These are phyloP conservation scores for Dothiorella sarmentorum DNA, from an alignment of 2,329 filamentous ascomycete genomes.

Conservation along the genomic window DNA sequence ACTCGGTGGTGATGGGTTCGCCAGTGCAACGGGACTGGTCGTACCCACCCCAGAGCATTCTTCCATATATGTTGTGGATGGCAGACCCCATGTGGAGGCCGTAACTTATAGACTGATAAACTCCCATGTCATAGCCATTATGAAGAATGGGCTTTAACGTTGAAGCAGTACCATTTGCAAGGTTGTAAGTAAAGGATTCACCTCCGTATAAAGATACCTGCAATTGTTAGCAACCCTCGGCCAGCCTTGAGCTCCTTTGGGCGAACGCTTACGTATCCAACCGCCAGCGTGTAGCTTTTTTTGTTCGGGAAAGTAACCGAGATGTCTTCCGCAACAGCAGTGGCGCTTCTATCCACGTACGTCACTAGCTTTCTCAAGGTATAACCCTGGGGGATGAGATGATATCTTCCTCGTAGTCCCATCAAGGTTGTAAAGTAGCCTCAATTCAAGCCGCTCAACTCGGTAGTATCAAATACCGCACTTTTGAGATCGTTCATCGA, in stretches of 20 bases:
- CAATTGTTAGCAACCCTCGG: too few relatives aligned
- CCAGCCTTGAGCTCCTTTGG: too few relatives aligned
- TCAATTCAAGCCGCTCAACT: too few relatives aligned
- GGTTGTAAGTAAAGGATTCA: neutral
- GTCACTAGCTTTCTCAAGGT: too few relatives aligned
- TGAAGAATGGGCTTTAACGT: neutral
- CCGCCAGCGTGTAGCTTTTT: neutral
- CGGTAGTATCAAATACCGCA: too few relatives aligned
- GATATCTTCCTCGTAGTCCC: too few relatives aligned
- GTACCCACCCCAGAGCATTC: constrained; percentile 35
- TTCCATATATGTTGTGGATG: constrained; percentile 26
- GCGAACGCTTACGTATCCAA: neutral
- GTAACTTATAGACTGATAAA: constrained; percentile 29
- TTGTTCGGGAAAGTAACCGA: neutral
- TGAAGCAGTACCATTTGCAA: neutral
- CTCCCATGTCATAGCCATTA: neutral
- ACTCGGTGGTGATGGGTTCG: constrained; percentile 23
- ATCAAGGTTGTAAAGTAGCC: too few relatives aligned
- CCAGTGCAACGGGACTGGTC: constrained; percentile 32
- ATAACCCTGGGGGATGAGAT: too few relatives aligned
- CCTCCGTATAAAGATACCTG: neutral
- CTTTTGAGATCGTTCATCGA: too few relatives aligned
- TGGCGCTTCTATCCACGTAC: neutral
- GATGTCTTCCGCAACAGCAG: constrained; percentile 3
- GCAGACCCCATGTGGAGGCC: constrained; percentile 36